Conservation (phyloP, 2,329 filamentous ascomycete species). For the Ascochyta viciae-villosae region DNA sequence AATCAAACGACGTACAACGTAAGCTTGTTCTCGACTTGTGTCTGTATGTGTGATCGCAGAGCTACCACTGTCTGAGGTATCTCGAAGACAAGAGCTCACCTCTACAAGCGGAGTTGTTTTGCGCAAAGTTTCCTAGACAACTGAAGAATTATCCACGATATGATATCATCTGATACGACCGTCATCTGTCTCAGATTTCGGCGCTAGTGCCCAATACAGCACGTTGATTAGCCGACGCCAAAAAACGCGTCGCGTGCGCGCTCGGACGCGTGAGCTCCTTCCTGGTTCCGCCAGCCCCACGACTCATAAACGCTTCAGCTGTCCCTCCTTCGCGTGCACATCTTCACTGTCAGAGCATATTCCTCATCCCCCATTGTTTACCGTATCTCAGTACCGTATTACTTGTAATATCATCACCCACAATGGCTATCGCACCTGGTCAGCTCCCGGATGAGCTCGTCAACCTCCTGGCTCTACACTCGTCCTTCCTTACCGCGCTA, state of each 20-base stretch:
- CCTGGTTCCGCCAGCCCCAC: constrained; percentile 39
- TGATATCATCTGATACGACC: too few relatives aligned
- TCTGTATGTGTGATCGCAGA: too few relatives aligned
- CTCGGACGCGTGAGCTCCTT: constrained; percentile 32
- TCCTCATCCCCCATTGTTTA: constrained; percentile 10
- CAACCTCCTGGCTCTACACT: constrained; percentile 55
- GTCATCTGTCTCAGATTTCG: not conserved
- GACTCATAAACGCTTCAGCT: constrained; percentile 33
- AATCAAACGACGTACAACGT: constrained; percentile 12
- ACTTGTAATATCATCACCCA: constrained; percentile 26
- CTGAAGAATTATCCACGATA: too few relatives aligned
- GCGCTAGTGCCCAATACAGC: constrained; percentile 13
- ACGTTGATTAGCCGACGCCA: constrained; percentile 34
- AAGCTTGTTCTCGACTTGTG: too few relatives aligned
- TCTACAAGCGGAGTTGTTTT: too few relatives aligned
- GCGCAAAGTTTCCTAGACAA: too few relatives aligned
- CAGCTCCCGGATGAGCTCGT: constrained; percentile 52
- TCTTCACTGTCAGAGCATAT: constrained; percentile 18
- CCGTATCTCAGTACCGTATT: constrained; percentile 27
- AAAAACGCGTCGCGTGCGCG: constrained; percentile 36
- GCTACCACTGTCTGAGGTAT: too few relatives aligned
- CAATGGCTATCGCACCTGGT: constrained; percentile 41
- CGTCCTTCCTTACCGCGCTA: constrained; percentile 58
- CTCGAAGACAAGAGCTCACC: too few relatives aligned
- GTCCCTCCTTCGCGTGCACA: constrained; percentile 19